phyloP scores from a whole-genome alignment of 2,329 filamentous ascomycete species.

The Colletotrichum liriopes region DNA sequence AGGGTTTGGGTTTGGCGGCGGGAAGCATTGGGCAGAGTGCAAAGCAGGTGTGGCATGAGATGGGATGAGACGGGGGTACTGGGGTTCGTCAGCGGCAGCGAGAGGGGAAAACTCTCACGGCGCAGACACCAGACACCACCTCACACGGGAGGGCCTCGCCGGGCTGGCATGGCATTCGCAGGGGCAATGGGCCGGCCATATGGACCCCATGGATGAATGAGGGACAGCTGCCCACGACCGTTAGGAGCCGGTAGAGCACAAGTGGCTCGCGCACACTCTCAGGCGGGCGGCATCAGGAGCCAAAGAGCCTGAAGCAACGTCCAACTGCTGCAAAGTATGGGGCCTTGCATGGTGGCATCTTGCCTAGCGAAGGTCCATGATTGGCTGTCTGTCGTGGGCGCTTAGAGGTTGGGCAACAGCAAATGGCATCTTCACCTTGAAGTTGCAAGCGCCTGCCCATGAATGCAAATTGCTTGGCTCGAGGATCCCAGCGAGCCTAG shows the following conservation, averaged over 20 bases:
- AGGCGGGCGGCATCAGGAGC: conserved; percentile 31
- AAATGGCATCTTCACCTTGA: conserved; percentile 38
- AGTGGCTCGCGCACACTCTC: conserved; percentile 17
- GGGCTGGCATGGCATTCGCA: conserved; percentile 34
- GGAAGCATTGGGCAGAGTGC: conserved; percentile 28
- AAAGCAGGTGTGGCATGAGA: conserved; percentile 24
- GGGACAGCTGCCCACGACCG: conserved; percentile 27
- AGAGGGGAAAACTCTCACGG: conserved; percentile 12
- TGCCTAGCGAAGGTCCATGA: conserved; percentile 42
- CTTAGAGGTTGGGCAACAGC: conserved; percentile 41
- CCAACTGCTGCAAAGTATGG: conserved; percentile 21
- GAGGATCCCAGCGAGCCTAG: conserved; percentile 26
- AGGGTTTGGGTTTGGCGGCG: conserved; percentile 32
- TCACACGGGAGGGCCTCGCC: conserved; percentile 29
- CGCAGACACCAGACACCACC: conserved; percentile 12
- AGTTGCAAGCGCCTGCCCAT: conserved; percentile 42
- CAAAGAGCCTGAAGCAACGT: conserved; percentile 34
- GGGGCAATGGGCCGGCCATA: conserved; percentile 13
- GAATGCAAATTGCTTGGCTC: conserved; percentile 36
- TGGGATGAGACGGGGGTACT: conserved; percentile 9
- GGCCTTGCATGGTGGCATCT: conserved; percentile 42
- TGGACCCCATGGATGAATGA: conserved; percentile 10
- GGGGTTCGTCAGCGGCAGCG: conserved; percentile 35
- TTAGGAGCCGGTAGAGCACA: conserved; percentile 11
- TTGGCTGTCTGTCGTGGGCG: conserved; percentile 42